Percentiles rank a stretch among this genome's conserved stretches.
These are phyloP conservation scores for Aureobasidium sp. DNA, from an alignment of 2,329 filamentous ascomycete genomes.

Conservation along the genomic window DNA sequence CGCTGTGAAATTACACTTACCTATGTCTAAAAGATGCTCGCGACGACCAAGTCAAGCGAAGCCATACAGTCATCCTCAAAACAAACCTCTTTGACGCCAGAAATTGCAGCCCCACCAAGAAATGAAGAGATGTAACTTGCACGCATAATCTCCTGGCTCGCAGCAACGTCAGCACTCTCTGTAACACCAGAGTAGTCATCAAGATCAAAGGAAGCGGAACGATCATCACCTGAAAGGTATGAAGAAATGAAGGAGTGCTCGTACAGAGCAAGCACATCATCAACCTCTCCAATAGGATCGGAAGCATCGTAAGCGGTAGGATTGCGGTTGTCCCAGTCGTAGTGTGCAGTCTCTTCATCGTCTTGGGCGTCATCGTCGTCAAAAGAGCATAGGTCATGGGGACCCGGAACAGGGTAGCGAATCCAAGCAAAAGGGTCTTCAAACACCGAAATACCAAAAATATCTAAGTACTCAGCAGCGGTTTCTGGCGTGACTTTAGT, in stretches of 20 bases:
- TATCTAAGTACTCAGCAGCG: background rate
- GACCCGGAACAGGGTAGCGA: background rate
- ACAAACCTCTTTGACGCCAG: background rate
- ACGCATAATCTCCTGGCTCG: background rate
- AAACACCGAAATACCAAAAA: background rate
- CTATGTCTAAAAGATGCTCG: background rate
- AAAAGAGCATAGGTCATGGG: background rate
- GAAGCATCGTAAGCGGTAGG: background rate
- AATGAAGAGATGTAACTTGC: background rate
- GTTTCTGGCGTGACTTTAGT: background rate
- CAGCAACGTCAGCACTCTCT: background rate
- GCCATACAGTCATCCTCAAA: background rate
- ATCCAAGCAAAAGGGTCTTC: constrained; percentile 6
- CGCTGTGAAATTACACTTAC: background rate
- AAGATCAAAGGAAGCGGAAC: background rate
- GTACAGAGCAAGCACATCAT: background rate
- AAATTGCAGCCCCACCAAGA: background rate
- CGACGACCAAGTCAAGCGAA: background rate
- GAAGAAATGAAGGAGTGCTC: background rate
- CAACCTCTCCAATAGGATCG: background rate
- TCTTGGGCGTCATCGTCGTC: background rate
- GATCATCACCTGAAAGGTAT: background rate
- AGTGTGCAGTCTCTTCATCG: background rate
- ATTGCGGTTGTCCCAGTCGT: background rate
- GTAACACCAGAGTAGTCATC: background rate